phyloP scores from a whole-genome alignment of 2,329 filamentous ascomycete genomes.

The Coniochaeta sp. region DNA sequence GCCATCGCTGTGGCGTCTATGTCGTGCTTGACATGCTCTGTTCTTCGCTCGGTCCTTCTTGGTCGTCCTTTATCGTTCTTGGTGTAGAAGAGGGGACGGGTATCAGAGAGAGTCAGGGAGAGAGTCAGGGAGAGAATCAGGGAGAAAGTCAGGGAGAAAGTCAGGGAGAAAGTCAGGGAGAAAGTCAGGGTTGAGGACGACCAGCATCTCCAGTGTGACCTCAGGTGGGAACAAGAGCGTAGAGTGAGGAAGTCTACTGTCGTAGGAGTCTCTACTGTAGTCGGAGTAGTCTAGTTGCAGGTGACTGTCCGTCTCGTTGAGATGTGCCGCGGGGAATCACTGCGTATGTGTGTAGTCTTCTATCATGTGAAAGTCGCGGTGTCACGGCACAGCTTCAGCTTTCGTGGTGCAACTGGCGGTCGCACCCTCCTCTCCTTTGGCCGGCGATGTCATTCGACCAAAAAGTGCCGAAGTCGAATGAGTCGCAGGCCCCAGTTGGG shows the following conservation, averaged over 20 bases:
- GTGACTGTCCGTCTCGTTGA: too few relatives aligned
- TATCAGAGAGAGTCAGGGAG: background rate
- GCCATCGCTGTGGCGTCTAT: conserved; percentile 1
- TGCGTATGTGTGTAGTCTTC: background rate
- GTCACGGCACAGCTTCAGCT: conserved; percentile 1
- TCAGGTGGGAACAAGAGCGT: background rate
- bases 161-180: too few relatives aligned
- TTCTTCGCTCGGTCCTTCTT: background rate
- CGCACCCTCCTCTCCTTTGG: background rate
- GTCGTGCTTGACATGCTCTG: background rate
- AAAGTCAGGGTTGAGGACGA: background rate
- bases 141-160: too few relatives aligned
- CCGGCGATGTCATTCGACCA: background rate
- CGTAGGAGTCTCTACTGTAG: too few relatives aligned
- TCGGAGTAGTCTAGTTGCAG: too few relatives aligned
- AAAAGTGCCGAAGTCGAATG: background rate
- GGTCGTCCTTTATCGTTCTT: too few relatives aligned
- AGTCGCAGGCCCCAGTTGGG: background rate
- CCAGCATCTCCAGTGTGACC: background rate
- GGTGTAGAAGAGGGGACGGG: background rate
- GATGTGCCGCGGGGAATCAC: background rate
- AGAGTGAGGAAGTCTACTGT: background rate
- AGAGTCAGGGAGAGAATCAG: too few relatives aligned
- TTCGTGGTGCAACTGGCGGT: background rate
- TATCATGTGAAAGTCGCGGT: background rate